A percentile compares a stretch with the other conserved stretches of the same genome.
Evolutionary conservation across 1,284 basidiomycete species (phyloP).

Genomic region (Ceratobasidium sp.): DNA sequence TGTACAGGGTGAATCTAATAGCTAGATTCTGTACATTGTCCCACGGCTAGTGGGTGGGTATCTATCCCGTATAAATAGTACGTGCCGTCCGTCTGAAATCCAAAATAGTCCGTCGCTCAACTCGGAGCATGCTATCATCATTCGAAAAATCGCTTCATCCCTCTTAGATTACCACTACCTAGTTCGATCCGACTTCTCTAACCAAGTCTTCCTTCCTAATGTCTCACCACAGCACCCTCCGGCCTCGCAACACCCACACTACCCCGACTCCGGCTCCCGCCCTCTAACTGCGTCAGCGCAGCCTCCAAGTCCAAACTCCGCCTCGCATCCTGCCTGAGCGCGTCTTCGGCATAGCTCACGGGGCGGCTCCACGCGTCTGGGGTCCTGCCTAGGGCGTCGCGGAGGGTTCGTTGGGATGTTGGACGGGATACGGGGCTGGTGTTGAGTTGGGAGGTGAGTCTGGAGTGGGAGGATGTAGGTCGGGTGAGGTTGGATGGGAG

Average conservation of each 20-base stretch:
- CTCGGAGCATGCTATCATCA: too few relatives aligned
- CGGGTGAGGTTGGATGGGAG: slow-evolving; percentile 4
- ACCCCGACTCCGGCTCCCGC: background rate
- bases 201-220: background rate
- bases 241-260: background rate
- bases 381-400: slow-evolving; percentile 61
- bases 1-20: background rate
- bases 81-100: slow-evolving; percentile 2
- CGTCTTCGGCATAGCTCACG: slow-evolving; percentile 62
- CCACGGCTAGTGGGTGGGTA: too few relatives aligned
- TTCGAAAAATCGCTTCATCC: too few relatives aligned
- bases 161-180: too few relatives aligned
- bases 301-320: slow-evolving; percentile 65
- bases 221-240: slow-evolving; percentile 3
- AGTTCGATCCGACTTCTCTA: background rate
- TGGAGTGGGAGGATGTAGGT: background rate
- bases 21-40: background rate
- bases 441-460: too few relatives aligned
- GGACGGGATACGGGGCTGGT: slow-evolving; percentile 52
- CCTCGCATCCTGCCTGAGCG: slow-evolving; percentile 64
- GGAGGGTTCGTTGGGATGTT: slow-evolving; percentile 48
- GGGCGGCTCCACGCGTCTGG: slow-evolving; percentile 57
- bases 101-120: slow-evolving; percentile 5
- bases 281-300: slow-evolving; percentile 64
- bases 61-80: background rate